Evolutionary conservation across 176 grass and related monocot species (phyloP).

Genomic region (Urochloa ruziziensis): DNA sequence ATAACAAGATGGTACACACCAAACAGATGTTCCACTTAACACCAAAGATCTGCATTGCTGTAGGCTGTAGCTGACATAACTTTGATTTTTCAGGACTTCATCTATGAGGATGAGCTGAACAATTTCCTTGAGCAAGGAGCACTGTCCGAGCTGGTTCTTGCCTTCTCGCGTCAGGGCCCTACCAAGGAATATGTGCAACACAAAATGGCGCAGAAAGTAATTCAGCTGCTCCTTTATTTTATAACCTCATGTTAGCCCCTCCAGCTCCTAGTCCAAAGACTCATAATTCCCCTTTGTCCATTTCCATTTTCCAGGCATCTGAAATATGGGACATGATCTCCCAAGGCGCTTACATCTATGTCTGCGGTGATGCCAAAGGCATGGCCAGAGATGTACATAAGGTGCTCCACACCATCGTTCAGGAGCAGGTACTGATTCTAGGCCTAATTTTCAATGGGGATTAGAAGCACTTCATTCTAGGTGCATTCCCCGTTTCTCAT

Average conservation of each 20-base stretch:
- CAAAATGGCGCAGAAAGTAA: slow-evolving; percentile 86
- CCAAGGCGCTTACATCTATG: slow-evolving; percentile 75
- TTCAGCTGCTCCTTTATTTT: slow-evolving; percentile 8
- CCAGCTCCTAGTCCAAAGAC: neutral
- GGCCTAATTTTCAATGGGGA: neutral
- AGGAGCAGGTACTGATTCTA: slow-evolving; percentile 69
- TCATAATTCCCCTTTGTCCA: neutral
- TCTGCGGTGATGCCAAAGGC: slow-evolving; percentile 95
- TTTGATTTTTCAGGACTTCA: slow-evolving; percentile 71
- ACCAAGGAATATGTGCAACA: slow-evolving; percentile 95
- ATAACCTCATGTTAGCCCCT: neutral
- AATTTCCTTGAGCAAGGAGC: slow-evolving; percentile 75
- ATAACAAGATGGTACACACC: slow-evolving; percentile 76
- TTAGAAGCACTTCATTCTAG: neutral
- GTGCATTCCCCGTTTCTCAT: slow-evolving; percentile 15
- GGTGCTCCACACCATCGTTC: slow-evolving; percentile 77
- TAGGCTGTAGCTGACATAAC: slow-evolving; percentile 34
- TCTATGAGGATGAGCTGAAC: slow-evolving; percentile 86
- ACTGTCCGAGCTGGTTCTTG: slow-evolving; percentile 77
- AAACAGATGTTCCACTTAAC: neutral
- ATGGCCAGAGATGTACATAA: slow-evolving; percentile 95
- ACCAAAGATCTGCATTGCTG: neutral
- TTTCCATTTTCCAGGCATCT: slow-evolving; percentile 62
- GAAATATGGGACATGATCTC: slow-evolving; percentile 82
- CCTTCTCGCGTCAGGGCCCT: slow-evolving; percentile 83